Evolutionary conservation across 2,329 filamentous ascomycete species (phyloP).

Genomic region (Geosmithia flava): DNA sequence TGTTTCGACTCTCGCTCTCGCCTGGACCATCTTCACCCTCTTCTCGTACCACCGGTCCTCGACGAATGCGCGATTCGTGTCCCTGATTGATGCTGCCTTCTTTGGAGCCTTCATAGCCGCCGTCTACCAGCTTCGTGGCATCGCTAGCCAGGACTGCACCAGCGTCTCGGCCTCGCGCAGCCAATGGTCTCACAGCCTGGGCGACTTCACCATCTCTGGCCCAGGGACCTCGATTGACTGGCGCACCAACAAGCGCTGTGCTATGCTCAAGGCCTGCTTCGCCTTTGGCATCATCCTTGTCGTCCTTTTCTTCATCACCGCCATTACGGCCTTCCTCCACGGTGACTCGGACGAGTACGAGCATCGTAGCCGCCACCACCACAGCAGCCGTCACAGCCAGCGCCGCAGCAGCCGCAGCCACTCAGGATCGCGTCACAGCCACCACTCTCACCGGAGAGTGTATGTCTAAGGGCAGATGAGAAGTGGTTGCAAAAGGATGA

Average conservation of each 20-base stretch:
- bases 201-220: slow-evolving; percentile 43
- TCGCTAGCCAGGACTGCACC: slow-evolving; percentile 55
- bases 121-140: slow-evolving; percentile 47
- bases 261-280: slow-evolving; percentile 85
- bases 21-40: slow-evolving; percentile 53
- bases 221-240: slow-evolving; percentile 33
- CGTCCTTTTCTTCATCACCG: slow-evolving; percentile 69
- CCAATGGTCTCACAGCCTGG: slow-evolving; percentile 45
- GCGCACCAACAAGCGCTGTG: slow-evolving; percentile 62
- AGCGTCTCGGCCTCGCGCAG: slow-evolving; percentile 41
- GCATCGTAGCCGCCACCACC: slow-evolving; percentile 15
- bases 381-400: slow-evolving; percentile 19
- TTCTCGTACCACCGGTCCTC: slow-evolving; percentile 54
- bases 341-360: slow-evolving; percentile 24
- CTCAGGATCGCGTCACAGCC: slow-evolving; percentile 23
- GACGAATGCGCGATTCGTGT: slow-evolving; percentile 48
- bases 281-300: slow-evolving; percentile 84
- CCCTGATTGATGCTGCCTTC: slow-evolving; percentile 47
- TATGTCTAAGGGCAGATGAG: slow-evolving; percentile 27
- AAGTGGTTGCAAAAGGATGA: neutral
- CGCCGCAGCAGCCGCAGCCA: slow-evolving; percentile 15
- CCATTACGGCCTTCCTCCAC: slow-evolving; percentile 53
- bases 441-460: slow-evolving; percentile 37
- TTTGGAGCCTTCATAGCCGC: slow-evolving; percentile 52
- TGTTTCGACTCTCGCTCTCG: slow-evolving; percentile 48